Percentiles rank a stretch among this genome's conserved stretches.
Evolutionary conservation across 306 rosid species (phyloP).

Genomic region (Castanea mollissima): DNA sequence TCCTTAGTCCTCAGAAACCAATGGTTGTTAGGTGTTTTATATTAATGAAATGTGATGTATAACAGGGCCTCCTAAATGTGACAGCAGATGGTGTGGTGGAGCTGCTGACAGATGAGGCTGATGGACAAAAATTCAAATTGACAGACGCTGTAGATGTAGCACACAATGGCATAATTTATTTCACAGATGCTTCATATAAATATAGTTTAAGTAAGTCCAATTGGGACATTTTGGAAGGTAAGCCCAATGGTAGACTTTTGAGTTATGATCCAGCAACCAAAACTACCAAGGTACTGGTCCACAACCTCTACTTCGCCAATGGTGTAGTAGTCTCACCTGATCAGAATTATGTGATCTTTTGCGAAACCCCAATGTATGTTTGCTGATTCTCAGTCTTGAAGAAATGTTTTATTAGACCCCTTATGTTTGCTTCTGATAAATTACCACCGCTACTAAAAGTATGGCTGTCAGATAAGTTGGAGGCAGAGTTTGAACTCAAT

Average conservation of each 20-base stretch:
- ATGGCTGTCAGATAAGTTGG: no score
- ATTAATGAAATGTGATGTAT: background rate
- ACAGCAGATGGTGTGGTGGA: conserved; percentile 39
- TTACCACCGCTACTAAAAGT: no score
- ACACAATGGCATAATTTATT: conserved; percentile 54
- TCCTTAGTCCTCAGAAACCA: background rate
- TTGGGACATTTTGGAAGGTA: conserved; percentile 46
- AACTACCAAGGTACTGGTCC: conserved; percentile 41
- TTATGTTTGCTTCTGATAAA: background rate
- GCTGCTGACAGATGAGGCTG: conserved; percentile 36
- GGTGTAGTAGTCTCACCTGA: conserved; percentile 63
- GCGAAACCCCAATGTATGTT: conserved; percentile 32
- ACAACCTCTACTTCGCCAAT: conserved; percentile 55
- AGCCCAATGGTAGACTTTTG: conserved; percentile 63
- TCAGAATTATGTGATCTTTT: conserved; percentile 39
- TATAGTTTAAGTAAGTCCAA: conserved; percentile 18
- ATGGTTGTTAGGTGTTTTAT: background rate
- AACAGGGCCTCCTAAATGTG: conserved; percentile 63
- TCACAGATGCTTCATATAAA: conserved; percentile 64
- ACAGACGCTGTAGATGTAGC: conserved; percentile 58
- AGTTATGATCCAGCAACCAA: conserved; percentile 53
- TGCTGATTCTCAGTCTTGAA: background rate
- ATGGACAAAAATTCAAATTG: conserved; percentile 42
- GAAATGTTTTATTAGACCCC: background rate
- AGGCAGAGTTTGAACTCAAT: no score